Evolutionary conservation across 1,284 basidiomycete species (phyloP).

Genomic region (Cystobasidiaceae sp.): DNA sequence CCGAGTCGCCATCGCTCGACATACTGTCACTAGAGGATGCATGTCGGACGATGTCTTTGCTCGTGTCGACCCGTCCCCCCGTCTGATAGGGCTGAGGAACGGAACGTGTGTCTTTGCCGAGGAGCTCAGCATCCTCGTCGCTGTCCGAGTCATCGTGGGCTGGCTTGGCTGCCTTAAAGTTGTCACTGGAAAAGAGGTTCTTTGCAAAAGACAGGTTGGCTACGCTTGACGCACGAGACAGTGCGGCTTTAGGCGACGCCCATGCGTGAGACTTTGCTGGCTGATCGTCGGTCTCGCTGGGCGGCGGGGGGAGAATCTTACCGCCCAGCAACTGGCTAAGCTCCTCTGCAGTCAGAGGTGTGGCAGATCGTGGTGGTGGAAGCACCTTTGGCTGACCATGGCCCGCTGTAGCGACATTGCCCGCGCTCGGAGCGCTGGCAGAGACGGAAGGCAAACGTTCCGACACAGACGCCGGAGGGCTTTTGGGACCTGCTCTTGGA

Average conservation of each 20-base stretch:
- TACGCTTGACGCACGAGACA: conserved; percentile 3
- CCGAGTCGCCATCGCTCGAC: conserved; percentile 7
- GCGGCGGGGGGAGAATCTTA: conserved; percentile 26
- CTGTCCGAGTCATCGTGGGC: conserved; percentile 20
- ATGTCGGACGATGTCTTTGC: background rate
- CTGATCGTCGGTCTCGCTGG: conserved; percentile 20
- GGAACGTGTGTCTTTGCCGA: background rate
- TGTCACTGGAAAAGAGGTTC: conserved; percentile 2
- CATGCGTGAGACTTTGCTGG: background rate
- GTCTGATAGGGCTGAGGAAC: background rate
- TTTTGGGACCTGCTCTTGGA: background rate
- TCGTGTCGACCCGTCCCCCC: background rate
- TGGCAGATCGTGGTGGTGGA: background rate
- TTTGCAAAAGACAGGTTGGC: conserved; percentile 9
- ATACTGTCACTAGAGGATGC: background rate
- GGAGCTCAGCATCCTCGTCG: background rate
- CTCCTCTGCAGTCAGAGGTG: background rate
- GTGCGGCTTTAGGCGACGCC: background rate
- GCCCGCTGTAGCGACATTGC: background rate
- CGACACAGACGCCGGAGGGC: background rate
- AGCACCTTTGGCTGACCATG: too few relatives aligned
- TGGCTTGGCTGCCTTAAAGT: conserved; percentile 8
- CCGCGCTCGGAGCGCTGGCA: too few relatives aligned
- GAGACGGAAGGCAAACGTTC: too few relatives aligned
- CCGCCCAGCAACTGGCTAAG: conserved; percentile 9